Base-by-base conservation (phyloP, 768 basidiomycete genomes). In the Mycena vulgaris region DNA sequence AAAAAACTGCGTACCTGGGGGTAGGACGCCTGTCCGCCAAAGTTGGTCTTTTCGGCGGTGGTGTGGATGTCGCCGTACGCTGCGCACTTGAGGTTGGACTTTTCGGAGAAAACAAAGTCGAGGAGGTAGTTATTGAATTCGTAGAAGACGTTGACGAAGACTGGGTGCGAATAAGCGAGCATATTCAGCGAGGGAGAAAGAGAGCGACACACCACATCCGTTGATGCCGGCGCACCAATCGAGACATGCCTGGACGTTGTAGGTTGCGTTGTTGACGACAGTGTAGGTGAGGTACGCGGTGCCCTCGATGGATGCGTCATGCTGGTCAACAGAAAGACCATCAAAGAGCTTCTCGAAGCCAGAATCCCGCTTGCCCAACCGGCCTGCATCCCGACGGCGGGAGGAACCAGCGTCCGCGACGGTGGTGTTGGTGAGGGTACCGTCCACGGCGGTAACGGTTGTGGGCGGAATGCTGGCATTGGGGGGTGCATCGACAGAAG, bases 251-350 rank as follows among this genome's bases (percentile, higher is more conserved):
- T 83, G 74, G 48, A 86, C 78, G 73, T 83, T 78, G 75, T 87
- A 71, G n/a, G n/a, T n/a, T n/a, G n/a, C n/a, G n/a, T n/a, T n/a
- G n/a, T n/a, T n/a, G n/a, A n/a, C n/a, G n/a, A n/a, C n/a, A n/a
- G n/a, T n/a, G n/a, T 83, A 88, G 16, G 86, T 87, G 33, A 87
- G 76, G 73, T 86, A 87, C 2, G 85, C 85, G 1, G 85, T 87
- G 21, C 85, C 85, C 75, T 86, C 68, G 27, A 87, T 83, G 14
- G 86, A 82, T 16, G 78, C 85, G 68, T 83, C 84, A 11, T 65
- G 77, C 13, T 76, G 65, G 2, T 76, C 77, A 25, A 75, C 80
- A 4, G 83, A 81, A 7, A 81, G 80, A 2, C 85, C 85, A 3
- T 74, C 58, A 72, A 88, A 88, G 8, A 87, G 81, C 23, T 79